Percentiles rank a stretch among this genome's conserved stretches.
These are phyloP conservation scores for Musa troglodytarum DNA, from an alignment of 176 grass and related monocot genomes.

Conservation along the genomic window DNA sequence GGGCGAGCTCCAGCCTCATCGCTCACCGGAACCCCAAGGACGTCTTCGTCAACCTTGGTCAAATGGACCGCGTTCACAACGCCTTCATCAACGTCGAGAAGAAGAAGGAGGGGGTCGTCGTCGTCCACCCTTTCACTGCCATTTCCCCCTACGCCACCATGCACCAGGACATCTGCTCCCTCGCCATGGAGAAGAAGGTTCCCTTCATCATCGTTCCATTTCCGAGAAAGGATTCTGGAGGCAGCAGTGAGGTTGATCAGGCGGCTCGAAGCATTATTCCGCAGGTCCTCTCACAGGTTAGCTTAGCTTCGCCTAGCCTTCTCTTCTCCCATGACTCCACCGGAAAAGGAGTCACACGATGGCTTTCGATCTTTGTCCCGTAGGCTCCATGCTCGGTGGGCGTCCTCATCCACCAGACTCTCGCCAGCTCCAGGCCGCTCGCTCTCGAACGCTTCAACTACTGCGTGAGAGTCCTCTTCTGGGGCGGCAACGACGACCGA, in stretches of 20 bases:
- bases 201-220: constrained; percentile 65
- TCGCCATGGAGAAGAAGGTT: constrained; percentile 73
- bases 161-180: constrained; percentile 88
- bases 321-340: not conserved
- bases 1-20: constrained; percentile 62
- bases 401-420: constrained; percentile 50
- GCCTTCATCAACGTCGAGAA: constrained; percentile 70
- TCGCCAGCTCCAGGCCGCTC: constrained; percentile 25
- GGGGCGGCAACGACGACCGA: constrained; percentile 74
- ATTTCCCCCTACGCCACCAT: constrained; percentile 84
- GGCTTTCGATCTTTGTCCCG: not conserved
- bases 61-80: constrained; percentile 68
- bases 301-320: not conserved
- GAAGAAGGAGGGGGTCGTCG: constrained; percentile 37
- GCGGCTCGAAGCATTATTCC: constrained; percentile 57
- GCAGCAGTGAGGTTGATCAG: constrained; percentile 27
- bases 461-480: constrained; percentile 56
- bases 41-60: not conserved
- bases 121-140: constrained; percentile 67
- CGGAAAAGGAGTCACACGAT: not conserved
- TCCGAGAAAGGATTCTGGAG: constrained; percentile 40
- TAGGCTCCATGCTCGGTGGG: constrained; percentile 73
- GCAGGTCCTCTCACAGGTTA: constrained; percentile 31
- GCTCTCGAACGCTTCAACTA: constrained; percentile 13
- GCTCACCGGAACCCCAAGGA: constrained; percentile 36